Evolutionary conservation across 2,329 filamentous ascomycete species (phyloP), one percentile per base, ranked within the genome.

Genomic region (Trichophyton equinum): DNA sequence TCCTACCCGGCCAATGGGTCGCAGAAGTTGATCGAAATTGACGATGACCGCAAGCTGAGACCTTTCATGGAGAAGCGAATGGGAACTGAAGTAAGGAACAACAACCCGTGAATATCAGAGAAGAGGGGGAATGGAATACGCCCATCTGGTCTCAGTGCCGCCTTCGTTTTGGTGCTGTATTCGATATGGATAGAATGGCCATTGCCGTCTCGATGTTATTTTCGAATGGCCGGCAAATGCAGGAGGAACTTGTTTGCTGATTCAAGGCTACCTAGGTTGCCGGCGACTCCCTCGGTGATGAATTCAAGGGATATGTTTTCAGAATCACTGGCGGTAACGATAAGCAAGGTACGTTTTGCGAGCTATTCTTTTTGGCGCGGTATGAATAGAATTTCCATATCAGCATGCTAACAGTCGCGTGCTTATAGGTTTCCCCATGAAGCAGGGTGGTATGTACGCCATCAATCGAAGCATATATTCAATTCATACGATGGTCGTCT

Each of bases 241-340:
- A 53, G 9, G 22, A 30, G n/a, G n/a, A 36, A 27, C 27, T 18
- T 36, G 8, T 20, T 55, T 38, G 51, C 51, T 55, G 51, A 55
- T 36, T 55, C 27, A 27, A 20, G 25, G 13, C n/a, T 55, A 13
- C 38, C 22, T 72, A 96, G 82, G 89, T 99, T 72, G 81, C 88
- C 72, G 94, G 88, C 75, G 95, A 99, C 82, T 88, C 86, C 76
- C 85, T 99, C 75, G 94, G 94, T 75, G 91, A 97, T 77, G 94
- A 99, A 82, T 99, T 95, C 89, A 96, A 96, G 85, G 94, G 94
- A 80, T 99, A 99, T 85, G 87, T 99, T 83, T 91, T 99, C 87
- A 88, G 86, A 78, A 97, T 99, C 83, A 99, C 94, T 74, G 95
- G 94, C 76, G 94, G 95, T 77, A 99, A 99, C 88, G 94, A 99